A percentile compares a stretch with the other conserved stretches of the same genome.
These are phyloP conservation scores for Cytauxzoon felis DNA, from an alignment of 169 alveolate genomes.

Conservation along the genomic window DNA sequence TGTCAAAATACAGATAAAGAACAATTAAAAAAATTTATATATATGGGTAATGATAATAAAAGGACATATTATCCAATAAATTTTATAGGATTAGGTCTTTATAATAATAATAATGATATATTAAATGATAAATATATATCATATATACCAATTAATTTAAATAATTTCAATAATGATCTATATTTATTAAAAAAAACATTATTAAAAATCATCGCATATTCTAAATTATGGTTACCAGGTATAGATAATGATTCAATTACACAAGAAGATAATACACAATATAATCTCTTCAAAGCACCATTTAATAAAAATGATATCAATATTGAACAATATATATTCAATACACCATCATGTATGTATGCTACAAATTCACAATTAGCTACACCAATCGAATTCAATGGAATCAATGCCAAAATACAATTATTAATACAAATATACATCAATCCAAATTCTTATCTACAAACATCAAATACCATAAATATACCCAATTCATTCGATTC, in stretches of 20 bases:
- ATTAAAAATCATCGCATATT: constrained; percentile 18
- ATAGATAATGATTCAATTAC: not conserved
- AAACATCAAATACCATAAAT: constrained; percentile 5
- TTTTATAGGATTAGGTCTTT: constrained; percentile 57
- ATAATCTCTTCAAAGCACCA: not conserved
- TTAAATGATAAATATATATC: constrained; percentile 55
- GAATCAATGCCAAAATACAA: constrained; percentile 22
- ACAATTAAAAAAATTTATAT: constrained; percentile 20
- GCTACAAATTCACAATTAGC: constrained; percentile 56
- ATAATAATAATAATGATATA: constrained; percentile 5
- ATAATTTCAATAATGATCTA: constrained; percentile 23
- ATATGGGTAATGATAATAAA: constrained; percentile 50
- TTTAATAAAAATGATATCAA: not conserved
- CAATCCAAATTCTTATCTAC: constrained; percentile 31
- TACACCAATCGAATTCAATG: constrained; percentile 27
- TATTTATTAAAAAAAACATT: constrained; percentile 17
- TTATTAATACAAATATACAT: constrained; percentile 41
- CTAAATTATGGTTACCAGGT: not conserved
- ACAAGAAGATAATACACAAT: not conserved
- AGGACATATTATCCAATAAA: constrained; percentile 54
- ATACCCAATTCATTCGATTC: constrained; percentile 23
- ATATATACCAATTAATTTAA: constrained; percentile 48
- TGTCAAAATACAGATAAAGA: constrained; percentile 24
- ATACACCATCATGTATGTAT: constrained; percentile 62
- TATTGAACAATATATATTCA: constrained; percentile 10